Conservation (phyloP, 2,329 filamentous ascomycete genomes). For the Eutypa lata region DNA sequence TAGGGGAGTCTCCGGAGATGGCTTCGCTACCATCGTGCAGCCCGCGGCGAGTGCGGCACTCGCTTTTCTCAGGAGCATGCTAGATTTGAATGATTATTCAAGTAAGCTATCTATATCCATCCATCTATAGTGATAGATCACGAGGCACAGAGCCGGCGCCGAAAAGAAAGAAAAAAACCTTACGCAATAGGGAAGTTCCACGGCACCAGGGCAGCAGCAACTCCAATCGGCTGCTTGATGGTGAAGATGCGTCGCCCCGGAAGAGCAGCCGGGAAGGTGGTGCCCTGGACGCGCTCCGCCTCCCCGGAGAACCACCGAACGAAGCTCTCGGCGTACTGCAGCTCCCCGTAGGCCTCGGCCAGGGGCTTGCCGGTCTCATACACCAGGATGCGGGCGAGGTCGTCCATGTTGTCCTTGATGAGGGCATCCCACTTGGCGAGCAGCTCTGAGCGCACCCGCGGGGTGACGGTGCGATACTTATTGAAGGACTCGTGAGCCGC, state of each 20-base stretch:
- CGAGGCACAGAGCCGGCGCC: too few relatives aligned
- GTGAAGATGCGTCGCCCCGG: conserved; percentile 66
- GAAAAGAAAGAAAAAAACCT: too few relatives aligned
- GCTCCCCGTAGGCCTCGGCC: conserved; percentile 49
- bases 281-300: conserved; percentile 52
- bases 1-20: conserved; percentile 65
- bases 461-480: conserved; percentile 56
- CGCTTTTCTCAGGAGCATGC: conserved; percentile 64
- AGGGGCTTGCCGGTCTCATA: conserved; percentile 61
- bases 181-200: conserved; percentile 67
- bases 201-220: conserved; percentile 65
- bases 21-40: conserved; percentile 72
- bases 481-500: conserved; percentile 60
- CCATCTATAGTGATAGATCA: too few relatives aligned
- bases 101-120: background rate
- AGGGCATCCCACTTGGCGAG: conserved; percentile 64
- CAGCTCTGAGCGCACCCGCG: conserved; percentile 58
- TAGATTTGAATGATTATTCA: too few relatives aligned
- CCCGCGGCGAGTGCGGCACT: conserved; percentile 67
- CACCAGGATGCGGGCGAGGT: conserved; percentile 60
- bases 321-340: conserved; percentile 54
- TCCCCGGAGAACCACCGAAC: conserved; percentile 56
- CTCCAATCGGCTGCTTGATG: conserved; percentile 72
- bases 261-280: conserved; percentile 54
- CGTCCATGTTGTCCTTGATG: conserved; percentile 59